Percentiles rank a stretch among this genome's conserved stretches.
These are phyloP conservation scores for Apodospora peruviana DNA, from an alignment of 495 filamentous ascomycete species.

Conservation along the genomic window DNA sequence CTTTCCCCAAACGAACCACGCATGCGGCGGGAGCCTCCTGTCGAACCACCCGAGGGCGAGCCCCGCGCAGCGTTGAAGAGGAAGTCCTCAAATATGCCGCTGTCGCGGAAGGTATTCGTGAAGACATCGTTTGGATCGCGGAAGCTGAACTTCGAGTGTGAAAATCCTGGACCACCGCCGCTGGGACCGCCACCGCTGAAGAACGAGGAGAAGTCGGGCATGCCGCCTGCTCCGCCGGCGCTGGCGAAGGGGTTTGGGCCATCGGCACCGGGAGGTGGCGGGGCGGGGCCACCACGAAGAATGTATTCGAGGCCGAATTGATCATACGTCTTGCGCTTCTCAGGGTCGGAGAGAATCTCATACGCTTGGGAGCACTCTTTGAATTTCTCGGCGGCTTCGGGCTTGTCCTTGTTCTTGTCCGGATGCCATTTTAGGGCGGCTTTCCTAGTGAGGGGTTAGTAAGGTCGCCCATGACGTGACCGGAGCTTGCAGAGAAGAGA, in stretches of 20 bases:
- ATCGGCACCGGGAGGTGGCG: constrained; percentile 47
- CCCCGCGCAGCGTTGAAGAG: constrained; percentile 21
- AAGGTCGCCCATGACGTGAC: constrained; percentile 1
- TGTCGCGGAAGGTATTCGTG: constrained; percentile 64
- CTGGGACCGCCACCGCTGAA: constrained; percentile 16
- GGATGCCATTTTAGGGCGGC: constrained; percentile 89
- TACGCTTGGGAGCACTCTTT: constrained; percentile 95
- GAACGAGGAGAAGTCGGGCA: constrained; percentile 23
- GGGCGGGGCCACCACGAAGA: constrained; percentile 72
- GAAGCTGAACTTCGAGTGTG: constrained; percentile 66
- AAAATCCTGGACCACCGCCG: constrained; percentile 48
- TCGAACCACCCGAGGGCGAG: constrained; percentile 14
- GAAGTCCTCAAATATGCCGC: constrained; percentile 32
- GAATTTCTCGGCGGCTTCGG: constrained; percentile 79
- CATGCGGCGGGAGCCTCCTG: constrained; percentile 35
- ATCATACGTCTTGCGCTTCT: constrained; percentile 95
- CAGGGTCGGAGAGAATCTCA: constrained; percentile 94
- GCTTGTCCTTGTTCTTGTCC: constrained; percentile 95
- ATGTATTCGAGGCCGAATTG: constrained; percentile 92
- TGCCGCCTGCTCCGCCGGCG: constrained; percentile 32
- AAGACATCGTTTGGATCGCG: constrained; percentile 81
- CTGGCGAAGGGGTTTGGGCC: constrained; percentile 47
- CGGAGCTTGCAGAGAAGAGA: neutral
- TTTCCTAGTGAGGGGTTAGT: constrained; percentile 52
- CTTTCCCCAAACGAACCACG: constrained; percentile 42